Evolutionary conservation across 2,329 filamentous ascomycete genomes (phyloP).

Genomic region (Neofusicoccum umdonicola): DNA sequence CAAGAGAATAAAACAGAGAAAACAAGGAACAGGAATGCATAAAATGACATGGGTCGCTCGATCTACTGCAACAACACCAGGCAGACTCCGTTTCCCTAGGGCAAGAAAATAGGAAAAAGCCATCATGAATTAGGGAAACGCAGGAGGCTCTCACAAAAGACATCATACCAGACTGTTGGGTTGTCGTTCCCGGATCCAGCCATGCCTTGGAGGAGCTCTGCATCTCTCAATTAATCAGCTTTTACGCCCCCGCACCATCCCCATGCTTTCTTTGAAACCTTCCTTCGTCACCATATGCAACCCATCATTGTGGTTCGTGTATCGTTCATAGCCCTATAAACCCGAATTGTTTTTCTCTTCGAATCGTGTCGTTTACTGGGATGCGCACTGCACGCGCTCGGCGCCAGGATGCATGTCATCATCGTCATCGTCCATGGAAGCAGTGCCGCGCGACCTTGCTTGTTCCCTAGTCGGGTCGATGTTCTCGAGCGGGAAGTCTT

Average conservation of each 20-base stretch:
- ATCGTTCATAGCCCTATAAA: constrained; percentile 12
- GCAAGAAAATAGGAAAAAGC: constrained; percentile 3
- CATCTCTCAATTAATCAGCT: constrained; percentile 15
- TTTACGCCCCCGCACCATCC: constrained; percentile 5
- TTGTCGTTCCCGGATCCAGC: not conserved
- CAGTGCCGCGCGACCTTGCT: constrained; percentile 64
- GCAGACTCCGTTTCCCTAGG: constrained; percentile 9
- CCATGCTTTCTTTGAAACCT: constrained; percentile 10
- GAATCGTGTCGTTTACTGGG: constrained; percentile 62
- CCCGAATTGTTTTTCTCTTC: not conserved
- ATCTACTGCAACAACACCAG: constrained; percentile 15
- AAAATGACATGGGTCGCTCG: constrained; percentile 10
- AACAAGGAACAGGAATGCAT: constrained; percentile 4
- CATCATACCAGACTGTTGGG: not conserved
- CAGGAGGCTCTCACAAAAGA: not conserved
- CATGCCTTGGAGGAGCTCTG: not conserved
- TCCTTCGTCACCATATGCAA: constrained; percentile 10
- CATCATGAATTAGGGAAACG: constrained; percentile 14
- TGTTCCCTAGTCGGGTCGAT: constrained; percentile 66
- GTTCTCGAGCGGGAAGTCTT: constrained; percentile 83
- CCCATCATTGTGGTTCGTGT: constrained; percentile 12
- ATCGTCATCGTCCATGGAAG: constrained; percentile 64
- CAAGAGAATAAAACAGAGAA: constrained; percentile 11
- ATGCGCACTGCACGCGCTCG: constrained; percentile 83
- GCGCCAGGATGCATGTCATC: constrained; percentile 59